Conservation (phyloP, 108 stramenopile genomes). For the Bacterosira constricta region DNA sequence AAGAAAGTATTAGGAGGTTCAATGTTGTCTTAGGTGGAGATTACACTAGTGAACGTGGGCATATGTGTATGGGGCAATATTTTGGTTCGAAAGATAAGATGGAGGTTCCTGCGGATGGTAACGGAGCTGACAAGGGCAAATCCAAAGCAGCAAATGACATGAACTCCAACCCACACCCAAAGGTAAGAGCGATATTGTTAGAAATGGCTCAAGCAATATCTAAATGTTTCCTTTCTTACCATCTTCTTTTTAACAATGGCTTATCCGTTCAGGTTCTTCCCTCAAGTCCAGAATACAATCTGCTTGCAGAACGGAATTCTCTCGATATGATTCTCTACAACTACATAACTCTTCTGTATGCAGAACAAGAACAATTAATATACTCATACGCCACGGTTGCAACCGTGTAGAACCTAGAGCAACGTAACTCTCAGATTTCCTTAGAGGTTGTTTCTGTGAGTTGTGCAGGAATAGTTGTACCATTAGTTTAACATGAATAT, state of each 20-base stretch:
- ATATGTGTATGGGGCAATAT: conserved; percentile 7
- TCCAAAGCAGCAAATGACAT: neutral
- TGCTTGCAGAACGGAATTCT: conserved; percentile 15
- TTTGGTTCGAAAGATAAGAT: neutral
- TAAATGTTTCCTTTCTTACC: neutral
- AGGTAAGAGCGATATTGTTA: neutral
- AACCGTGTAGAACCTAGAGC: neutral
- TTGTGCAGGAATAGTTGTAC: too few species aligned
- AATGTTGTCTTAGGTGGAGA: conserved; percentile 17
- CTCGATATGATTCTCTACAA: conserved; percentile 16
- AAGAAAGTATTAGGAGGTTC: conserved; percentile 26
- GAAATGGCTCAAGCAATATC: neutral
- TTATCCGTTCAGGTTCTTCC: conserved; percentile 3
- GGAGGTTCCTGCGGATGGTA: neutral
- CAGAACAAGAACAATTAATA: conserved; percentile 10
- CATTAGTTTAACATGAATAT: too few species aligned
- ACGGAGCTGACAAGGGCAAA: neutral
- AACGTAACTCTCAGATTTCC: too few species aligned
- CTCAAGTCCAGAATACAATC: conserved; percentile 7
- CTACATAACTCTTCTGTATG: conserved; percentile 16
- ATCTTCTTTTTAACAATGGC: neutral
- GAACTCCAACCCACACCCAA: conserved; percentile 10
- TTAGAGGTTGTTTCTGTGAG: too few species aligned
- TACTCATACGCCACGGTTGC: conserved; percentile 8
- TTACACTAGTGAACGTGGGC: neutral